Percentiles rank a stretch among this genome's conserved stretches.
These are phyloP conservation scores for Naegleria gruberi DNA, from an alignment of 208 protist species.

Conservation along the genomic window DNA sequence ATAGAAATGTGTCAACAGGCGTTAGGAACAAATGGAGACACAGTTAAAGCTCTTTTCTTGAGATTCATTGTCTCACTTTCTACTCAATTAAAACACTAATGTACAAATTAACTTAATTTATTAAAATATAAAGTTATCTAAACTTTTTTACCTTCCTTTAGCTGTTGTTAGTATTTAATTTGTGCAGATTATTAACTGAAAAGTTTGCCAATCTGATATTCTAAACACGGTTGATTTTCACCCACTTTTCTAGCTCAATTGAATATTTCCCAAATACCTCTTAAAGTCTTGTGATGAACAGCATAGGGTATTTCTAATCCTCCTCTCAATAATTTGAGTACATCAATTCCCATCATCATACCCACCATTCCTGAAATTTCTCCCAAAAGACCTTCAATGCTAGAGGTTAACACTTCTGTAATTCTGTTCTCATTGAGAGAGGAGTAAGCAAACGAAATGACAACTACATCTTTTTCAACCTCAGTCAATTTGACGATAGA, in stretches of 20 bases:
- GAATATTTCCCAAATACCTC: background rate
- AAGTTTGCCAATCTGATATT: too few species aligned
- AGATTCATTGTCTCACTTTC: background rate
- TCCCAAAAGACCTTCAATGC: background rate
- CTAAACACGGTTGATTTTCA: too few species aligned
- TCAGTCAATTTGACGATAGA: background rate
- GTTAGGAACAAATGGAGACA: background rate
- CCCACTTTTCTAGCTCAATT: too few species aligned
- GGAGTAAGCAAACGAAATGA: background rate
- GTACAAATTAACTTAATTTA: too few species aligned
- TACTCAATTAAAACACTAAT: too few species aligned
- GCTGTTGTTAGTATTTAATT: too few species aligned
- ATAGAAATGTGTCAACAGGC: background rate
- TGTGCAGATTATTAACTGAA: too few species aligned
- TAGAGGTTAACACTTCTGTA: background rate
- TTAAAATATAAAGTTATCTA: too few species aligned
- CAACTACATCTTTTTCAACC: background rate
- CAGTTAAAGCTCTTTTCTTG: background rate
- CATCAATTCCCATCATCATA: slow-evolving; percentile 1
- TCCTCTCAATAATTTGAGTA: background rate
- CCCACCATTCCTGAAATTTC: background rate
- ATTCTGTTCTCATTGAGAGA: background rate
- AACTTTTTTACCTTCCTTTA: too few species aligned
- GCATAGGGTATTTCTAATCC: background rate
- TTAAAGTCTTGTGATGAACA: background rate